These are phyloP conservation scores for Fusarium sororula DNA, from an alignment of 2,329 filamentous ascomycete species.

Conservation along the genomic window DNA sequence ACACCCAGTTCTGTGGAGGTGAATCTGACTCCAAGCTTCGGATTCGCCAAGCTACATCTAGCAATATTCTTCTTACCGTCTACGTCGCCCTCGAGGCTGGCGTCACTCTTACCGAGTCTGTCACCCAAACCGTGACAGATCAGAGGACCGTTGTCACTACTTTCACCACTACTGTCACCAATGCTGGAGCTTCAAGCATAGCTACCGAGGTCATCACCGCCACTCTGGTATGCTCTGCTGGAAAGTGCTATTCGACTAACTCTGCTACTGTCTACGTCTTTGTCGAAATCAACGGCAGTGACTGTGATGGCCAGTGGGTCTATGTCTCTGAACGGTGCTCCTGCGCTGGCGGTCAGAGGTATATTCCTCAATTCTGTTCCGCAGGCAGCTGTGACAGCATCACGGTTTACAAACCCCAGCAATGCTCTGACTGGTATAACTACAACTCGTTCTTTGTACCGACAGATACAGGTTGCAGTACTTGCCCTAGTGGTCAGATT, in stretches of 20 bases:
- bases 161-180: conserved; percentile 15
- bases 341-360: conserved; percentile 26
- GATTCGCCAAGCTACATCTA: too few species aligned
- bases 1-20: neutral
- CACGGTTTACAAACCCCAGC: conserved; percentile 35
- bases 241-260: conserved; percentile 14
- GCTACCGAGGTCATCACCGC: conserved; percentile 1
- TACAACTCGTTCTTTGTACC: conserved; percentile 17
- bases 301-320: conserved; percentile 27
- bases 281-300: conserved; percentile 22
- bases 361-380: conserved; percentile 28
- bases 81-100: conserved; percentile 1
- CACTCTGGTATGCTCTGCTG: conserved; percentile 22
- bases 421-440: conserved; percentile 12
- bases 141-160: conserved; percentile 23
- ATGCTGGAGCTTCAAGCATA: neutral
- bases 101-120: neutral
- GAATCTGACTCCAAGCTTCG: neutral
- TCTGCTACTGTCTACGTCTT: conserved; percentile 24
- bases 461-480: too few species aligned
- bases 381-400: conserved; percentile 16
- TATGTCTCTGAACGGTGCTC: conserved; percentile 24
- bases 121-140: conserved; percentile 19
- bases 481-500: conserved; percentile 4
- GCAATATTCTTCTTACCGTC: conserved; percentile 24